Evolutionary conservation across 305 asterid species (phyloP), one percentile per base, ranked within the genome.

Genomic region (Solanum hybrid): DNA sequence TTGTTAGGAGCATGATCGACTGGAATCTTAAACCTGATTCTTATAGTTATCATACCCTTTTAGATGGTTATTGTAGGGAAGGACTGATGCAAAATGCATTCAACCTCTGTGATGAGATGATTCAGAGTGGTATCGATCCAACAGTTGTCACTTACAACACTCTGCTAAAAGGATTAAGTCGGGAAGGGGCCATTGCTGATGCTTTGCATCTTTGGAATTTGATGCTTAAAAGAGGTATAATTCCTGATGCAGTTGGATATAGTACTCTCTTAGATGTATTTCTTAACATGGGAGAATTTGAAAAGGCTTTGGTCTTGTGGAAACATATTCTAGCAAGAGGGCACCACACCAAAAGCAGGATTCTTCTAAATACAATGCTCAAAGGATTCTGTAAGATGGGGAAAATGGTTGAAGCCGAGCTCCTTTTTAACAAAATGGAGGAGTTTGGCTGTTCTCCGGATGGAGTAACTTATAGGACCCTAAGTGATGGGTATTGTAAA

Each of bases 351-450:
- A 95, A 89, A 92, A 93, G 92, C 90, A 92, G 91, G 67, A 88
- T 94, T 94, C 89, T 97, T 88, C 92, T 92, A 87, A 97, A 95
- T 90, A 93, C 96, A n/a, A 89, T 97, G 97, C 93, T 97, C 31
- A 89, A 91, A 80, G 99, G 99, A 77, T 92, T 96, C 51, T 95
- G 98, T 93, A 97, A 96, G 94, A 89, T 94, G 94, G 96, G 96
- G 51, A 94, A 92, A 92, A 94, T 97, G 93, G 91, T 74, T 90
- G 98, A 95, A 92, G 98, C 97, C 4, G 97, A 95, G 91, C 89
- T 93, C 90, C 89, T 96, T 92, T 89, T 96, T 92, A 91, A 92
- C 67, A 95, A 93, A 94, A 95, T 96, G 97, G 94, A 93, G 89
- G 94, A 91, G 89, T 86, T 90, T 87, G 95, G 96, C 86, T 94